A percentile compares a stretch with the other conserved stretches of the same genome.
phyloP scores from a whole-genome alignment of 495 filamentous ascomycete genomes.

The Podospora fimiseda region DNA sequence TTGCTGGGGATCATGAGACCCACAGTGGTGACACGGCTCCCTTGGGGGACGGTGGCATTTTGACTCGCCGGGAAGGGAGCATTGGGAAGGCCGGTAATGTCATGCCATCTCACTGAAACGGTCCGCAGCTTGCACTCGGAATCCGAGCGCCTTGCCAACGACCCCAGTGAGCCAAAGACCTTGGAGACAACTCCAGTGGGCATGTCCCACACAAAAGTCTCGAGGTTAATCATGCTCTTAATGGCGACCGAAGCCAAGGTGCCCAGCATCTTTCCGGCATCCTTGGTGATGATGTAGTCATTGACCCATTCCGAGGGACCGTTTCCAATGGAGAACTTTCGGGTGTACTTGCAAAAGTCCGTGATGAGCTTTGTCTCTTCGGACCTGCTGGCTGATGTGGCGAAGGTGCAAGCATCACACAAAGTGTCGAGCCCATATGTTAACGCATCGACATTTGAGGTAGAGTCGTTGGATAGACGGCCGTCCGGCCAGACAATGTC shows the following conservation, averaged over 20 bases:
- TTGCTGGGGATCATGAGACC: constrained; percentile 33
- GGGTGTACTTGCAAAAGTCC: constrained; percentile 76
- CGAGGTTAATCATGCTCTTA: constrained; percentile 79
- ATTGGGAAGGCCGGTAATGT: constrained; percentile 51
- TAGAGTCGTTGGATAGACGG: constrained; percentile 55
- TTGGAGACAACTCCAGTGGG: constrained; percentile 83
- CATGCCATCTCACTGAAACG: constrained; percentile 87
- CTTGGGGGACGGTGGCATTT: constrained; percentile 33
- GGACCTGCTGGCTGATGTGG: constrained; percentile 41
- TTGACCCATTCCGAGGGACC: constrained; percentile 76
- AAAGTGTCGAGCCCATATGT: constrained; percentile 87
- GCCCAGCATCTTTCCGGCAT: constrained; percentile 88
- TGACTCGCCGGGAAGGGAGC: constrained; percentile 17
- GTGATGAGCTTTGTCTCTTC: constrained; percentile 42
- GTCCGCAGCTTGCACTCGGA: constrained; percentile 64
- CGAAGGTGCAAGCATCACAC: constrained; percentile 70
- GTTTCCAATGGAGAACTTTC: constrained; percentile 87
- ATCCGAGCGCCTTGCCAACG: constrained; percentile 55
- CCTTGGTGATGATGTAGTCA: constrained; percentile 83
- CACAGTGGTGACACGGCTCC: constrained; percentile 37
- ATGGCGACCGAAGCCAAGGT: constrained; percentile 83
- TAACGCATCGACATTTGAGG: constrained; percentile 82
- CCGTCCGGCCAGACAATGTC: constrained; percentile 92
- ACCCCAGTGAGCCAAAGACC: constrained; percentile 78
- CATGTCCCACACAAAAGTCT: constrained; percentile 96